These are phyloP conservation scores for Sesbania bispinosa DNA, from an alignment of 306 rosid species.

Conservation along the genomic window DNA sequence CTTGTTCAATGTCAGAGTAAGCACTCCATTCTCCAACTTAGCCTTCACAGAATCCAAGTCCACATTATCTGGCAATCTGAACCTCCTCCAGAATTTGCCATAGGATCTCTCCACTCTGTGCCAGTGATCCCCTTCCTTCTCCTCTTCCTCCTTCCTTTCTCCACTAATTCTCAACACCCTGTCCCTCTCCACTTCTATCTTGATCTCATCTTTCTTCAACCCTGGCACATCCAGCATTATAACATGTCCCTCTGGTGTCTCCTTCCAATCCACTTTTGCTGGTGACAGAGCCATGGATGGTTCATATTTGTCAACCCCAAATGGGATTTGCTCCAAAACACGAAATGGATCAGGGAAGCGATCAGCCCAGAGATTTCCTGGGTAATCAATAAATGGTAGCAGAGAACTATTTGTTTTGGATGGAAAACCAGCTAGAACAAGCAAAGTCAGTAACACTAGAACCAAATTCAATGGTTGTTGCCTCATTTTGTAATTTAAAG, in stretches of 20 bases:
- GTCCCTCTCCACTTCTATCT: slow-evolving; percentile 50
- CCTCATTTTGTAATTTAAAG: slow-evolving; percentile 20
- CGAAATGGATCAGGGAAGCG: slow-evolving; percentile 46
- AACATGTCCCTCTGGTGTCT: too few relatives aligned
- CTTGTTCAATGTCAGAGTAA: too few relatives aligned
- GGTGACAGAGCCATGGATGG: slow-evolving; percentile 31
- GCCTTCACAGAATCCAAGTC: too few relatives aligned
- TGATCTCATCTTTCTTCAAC: slow-evolving; percentile 55
- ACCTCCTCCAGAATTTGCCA: slow-evolving; percentile 65
- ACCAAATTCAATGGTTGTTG: not conserved
- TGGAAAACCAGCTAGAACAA: too few relatives aligned
- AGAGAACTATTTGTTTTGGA: slow-evolving; percentile 42
- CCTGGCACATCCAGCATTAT: too few relatives aligned
- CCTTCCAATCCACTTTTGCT: too few relatives aligned
- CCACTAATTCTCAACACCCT: too few relatives aligned
- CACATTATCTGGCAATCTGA: slow-evolving; percentile 48
- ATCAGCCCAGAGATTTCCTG: slow-evolving; percentile 31
- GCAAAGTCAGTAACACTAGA: slow-evolving; percentile 18
- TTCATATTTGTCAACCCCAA: too few relatives aligned
- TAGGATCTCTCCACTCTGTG: slow-evolving; percentile 54
- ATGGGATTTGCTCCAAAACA: slow-evolving; percentile 49
- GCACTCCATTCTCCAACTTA: too few relatives aligned
- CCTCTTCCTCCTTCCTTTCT: too few relatives aligned
- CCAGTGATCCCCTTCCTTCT: too few relatives aligned
- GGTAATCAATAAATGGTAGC: slow-evolving; percentile 42